Percentiles rank a stretch among this genome's conserved stretches.
These are phyloP conservation scores for Avena sativa DNA, from an alignment of 176 grass and related monocot species.

Conservation along the genomic window DNA sequence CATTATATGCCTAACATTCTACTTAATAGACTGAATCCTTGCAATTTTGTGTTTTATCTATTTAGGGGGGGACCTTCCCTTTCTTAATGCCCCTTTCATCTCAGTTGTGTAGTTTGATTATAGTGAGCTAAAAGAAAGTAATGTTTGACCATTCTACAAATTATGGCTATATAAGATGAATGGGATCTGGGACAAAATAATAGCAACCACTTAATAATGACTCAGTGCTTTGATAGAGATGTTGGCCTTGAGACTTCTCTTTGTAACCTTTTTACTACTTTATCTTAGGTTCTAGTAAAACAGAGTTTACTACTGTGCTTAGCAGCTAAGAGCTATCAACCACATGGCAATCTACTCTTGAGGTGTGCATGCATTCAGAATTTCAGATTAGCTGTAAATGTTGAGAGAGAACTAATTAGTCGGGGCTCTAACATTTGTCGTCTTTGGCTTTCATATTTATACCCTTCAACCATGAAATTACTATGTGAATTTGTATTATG, in stretches of 20 bases:
- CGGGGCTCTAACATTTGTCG: background rate
- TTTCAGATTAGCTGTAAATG: slow-evolving; percentile 12
- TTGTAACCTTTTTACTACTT: background rate
- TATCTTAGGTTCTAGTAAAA: background rate
- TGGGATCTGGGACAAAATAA: background rate
- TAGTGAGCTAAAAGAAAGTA: background rate
- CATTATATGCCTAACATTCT: background rate
- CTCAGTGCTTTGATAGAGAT: background rate
- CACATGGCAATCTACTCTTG: background rate
- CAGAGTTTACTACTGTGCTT: background rate
- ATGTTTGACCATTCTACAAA: background rate
- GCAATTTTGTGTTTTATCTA: background rate
- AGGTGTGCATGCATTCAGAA: background rate
- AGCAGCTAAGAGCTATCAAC: background rate
- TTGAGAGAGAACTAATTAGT: slow-evolving; percentile 9
- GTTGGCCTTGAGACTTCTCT: background rate
- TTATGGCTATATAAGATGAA: background rate
- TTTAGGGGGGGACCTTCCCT: background rate
- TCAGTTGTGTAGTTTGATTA: background rate
- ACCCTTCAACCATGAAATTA: slow-evolving; percentile 14
- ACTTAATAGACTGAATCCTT: background rate
- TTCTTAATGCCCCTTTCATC: background rate
- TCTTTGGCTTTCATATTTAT: slow-evolving; percentile 14
- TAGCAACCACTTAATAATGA: background rate
- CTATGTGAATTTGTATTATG: slow-evolving; percentile 23